Evolutionary conservation across 2,329 filamentous ascomycete genomes (phyloP).

Genomic region (Penicillium rolfsii): DNA sequence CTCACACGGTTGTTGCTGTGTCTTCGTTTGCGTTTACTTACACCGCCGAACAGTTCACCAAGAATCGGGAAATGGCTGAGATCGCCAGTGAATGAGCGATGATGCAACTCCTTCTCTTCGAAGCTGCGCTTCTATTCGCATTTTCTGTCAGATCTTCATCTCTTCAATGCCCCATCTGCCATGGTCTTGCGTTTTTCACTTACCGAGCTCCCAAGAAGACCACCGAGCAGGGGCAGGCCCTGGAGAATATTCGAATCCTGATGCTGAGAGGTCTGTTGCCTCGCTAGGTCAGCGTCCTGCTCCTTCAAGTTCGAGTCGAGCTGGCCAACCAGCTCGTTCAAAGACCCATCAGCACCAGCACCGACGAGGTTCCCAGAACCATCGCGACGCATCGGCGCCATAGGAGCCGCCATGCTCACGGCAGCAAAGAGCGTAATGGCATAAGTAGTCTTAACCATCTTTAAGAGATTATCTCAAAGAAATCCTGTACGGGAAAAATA

Average conservation of each 20-base stretch:
- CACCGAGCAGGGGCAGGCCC: constrained; percentile 4
- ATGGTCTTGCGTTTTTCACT: not conserved
- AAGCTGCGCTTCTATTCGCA: constrained; percentile 6
- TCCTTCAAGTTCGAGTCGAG: not conserved
- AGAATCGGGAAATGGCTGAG: constrained; percentile 19
- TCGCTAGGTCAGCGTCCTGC: not conserved
- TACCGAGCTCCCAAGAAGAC: not conserved
- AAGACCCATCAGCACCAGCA: constrained; percentile 19
- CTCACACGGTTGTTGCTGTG: too few relatives aligned
- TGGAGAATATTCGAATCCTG: constrained; percentile 5
- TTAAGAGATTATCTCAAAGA: constrained; percentile 13
- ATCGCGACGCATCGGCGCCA: constrained; percentile 19
- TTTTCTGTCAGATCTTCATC: not conserved
- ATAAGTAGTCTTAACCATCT: constrained; percentile 31
- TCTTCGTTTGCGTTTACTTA: too few relatives aligned
- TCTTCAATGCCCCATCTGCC: too few relatives aligned
- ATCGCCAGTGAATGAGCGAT: constrained; percentile 23
- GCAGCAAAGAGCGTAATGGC: constrained; percentile 30
- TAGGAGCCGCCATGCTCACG: constrained; percentile 28
- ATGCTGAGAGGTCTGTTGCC: not conserved
- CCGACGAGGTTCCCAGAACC: constrained; percentile 24
- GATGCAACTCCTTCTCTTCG: not conserved
- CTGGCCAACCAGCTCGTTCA: constrained; percentile 16
- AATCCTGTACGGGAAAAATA: not conserved
- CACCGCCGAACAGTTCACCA: constrained; percentile 20